phyloP scores from a whole-genome alignment of 805 yeast species.

The Saturnispora ahearnii region DNA sequence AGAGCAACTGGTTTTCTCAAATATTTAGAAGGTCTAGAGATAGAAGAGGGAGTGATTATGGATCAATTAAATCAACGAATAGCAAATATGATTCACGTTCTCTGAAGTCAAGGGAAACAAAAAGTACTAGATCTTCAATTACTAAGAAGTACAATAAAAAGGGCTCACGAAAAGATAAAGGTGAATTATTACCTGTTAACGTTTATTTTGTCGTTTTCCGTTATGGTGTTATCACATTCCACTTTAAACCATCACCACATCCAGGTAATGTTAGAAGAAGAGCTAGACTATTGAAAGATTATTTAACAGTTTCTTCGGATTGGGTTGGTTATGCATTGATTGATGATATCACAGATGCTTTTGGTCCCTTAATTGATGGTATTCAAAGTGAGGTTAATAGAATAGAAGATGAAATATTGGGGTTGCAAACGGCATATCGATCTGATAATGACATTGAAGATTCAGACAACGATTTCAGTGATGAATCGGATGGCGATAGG shows the following conservation, averaged over 20 bases:
- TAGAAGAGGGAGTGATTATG: not conserved
- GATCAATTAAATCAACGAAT: not conserved
- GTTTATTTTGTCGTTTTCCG: constrained; percentile 89
- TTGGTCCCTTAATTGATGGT: constrained; percentile 91
- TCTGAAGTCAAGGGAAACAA: not conserved
- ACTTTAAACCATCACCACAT: constrained; percentile 91
- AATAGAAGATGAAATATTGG: constrained; percentile 87
- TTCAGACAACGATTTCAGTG: constrained; percentile 35
- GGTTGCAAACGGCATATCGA: constrained; percentile 66
- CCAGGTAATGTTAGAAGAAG: constrained; percentile 93
- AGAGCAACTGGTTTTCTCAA: constrained; percentile 6
- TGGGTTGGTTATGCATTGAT: constrained; percentile 96
- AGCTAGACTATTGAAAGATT: constrained; percentile 79
- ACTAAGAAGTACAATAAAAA: constrained; percentile 14
- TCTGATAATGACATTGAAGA: constrained; percentile 37
- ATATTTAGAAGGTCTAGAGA: constrained; percentile 5
- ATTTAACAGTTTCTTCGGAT: constrained; percentile 82
- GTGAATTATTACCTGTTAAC: constrained; percentile 78
- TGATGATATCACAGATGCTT: constrained; percentile 95
- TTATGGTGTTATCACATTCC: constrained; percentile 88
- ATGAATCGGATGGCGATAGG: constrained; percentile 23
- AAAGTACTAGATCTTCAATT: constrained; percentile 12
- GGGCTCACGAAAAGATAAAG: constrained; percentile 21
- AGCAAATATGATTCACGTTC: not conserved
- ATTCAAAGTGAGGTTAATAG: constrained; percentile 90